Evolutionary conservation across 768 basidiomycete genomes (phyloP).

Genomic region (Sarcodon sp.): DNA sequence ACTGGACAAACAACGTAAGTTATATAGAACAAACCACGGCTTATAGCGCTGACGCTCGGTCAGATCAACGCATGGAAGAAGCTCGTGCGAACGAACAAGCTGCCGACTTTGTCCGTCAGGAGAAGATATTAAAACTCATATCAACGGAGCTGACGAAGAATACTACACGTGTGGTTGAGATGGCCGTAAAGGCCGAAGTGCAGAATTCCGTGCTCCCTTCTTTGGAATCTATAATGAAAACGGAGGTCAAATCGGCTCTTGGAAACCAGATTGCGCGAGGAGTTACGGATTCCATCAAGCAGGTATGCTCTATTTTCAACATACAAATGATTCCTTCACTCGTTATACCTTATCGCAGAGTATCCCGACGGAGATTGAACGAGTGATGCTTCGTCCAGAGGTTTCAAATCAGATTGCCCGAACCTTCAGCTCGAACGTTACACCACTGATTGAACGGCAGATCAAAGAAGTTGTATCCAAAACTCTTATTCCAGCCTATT

Average conservation of each 20-base stretch:
- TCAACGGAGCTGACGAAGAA: slow-evolving; percentile 80
- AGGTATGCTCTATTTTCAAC: slow-evolving; percentile 28
- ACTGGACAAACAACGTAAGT: slow-evolving; percentile 82
- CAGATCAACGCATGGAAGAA: slow-evolving; percentile 80
- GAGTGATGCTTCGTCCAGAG: slow-evolving; percentile 62
- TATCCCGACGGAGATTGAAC: slow-evolving; percentile 70
- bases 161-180: slow-evolving; percentile 79
- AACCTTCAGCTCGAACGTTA: slow-evolving; percentile 56
- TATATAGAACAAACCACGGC: neutral
- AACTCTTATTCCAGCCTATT: slow-evolving; percentile 63
- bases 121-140: slow-evolving; percentile 81
- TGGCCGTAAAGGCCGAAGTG: slow-evolving; percentile 78
- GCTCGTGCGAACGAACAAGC: slow-evolving; percentile 65
- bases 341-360: slow-evolving; percentile 26
- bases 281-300: slow-evolving; percentile 57
- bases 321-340: neutral
- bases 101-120: slow-evolving; percentile 75
- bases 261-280: slow-evolving; percentile 70
- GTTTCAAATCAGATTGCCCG: slow-evolving; percentile 68
- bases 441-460: slow-evolving; percentile 68
- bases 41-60: neutral
- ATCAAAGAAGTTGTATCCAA: slow-evolving; percentile 70
- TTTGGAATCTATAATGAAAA: slow-evolving; percentile 71
- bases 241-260: slow-evolving; percentile 66
- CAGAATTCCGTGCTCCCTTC: slow-evolving; percentile 76